phyloP scores from a whole-genome alignment of 2,329 filamentous ascomycete genomes.

The Diaporthe sp. region DNA sequence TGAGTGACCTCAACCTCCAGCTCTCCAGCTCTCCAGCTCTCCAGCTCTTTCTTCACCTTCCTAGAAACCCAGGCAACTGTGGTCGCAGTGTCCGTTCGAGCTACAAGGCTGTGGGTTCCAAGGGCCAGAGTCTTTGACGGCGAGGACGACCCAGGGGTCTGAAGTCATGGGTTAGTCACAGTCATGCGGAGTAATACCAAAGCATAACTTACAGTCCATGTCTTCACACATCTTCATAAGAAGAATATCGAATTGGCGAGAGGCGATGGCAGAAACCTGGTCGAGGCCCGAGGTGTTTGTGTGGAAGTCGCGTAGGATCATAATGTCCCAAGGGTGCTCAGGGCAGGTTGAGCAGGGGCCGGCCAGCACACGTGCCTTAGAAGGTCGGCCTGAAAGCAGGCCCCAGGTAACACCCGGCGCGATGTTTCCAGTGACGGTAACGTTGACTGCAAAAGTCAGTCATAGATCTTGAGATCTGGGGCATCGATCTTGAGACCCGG shows the following conservation, averaged over 20 bases:
- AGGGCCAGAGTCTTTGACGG: slow-evolving; percentile 21
- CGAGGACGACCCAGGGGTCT: slow-evolving; percentile 35
- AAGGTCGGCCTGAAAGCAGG: slow-evolving; percentile 9
- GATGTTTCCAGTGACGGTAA: slow-evolving; percentile 3
- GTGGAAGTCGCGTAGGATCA: slow-evolving; percentile 34
- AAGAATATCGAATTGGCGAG: slow-evolving; percentile 26
- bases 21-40: not conserved
- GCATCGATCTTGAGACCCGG: too few relatives aligned
- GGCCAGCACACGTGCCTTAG: slow-evolving; percentile 21
- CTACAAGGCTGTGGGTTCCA: not conserved
- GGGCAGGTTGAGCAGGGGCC: not conserved
- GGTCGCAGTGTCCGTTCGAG: not conserved
- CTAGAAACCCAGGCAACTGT: not conserved
- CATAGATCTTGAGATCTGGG: too few relatives aligned
- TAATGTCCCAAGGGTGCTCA: slow-evolving; percentile 26
- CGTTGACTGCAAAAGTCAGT: slow-evolving; percentile 1
- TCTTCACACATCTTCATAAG: slow-evolving; percentile 37
- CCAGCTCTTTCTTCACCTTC: not conserved
- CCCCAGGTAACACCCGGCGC: slow-evolving; percentile 1
- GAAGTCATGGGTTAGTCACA: not conserved
- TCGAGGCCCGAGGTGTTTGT: not conserved
- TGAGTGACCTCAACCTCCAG: not conserved
- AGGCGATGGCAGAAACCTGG: not conserved
- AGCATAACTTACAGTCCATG: not conserved
- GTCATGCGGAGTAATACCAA: too few relatives aligned